These are phyloP conservation scores for Argentina anserina DNA, from an alignment of 306 rosid species.

Conservation along the genomic window DNA sequence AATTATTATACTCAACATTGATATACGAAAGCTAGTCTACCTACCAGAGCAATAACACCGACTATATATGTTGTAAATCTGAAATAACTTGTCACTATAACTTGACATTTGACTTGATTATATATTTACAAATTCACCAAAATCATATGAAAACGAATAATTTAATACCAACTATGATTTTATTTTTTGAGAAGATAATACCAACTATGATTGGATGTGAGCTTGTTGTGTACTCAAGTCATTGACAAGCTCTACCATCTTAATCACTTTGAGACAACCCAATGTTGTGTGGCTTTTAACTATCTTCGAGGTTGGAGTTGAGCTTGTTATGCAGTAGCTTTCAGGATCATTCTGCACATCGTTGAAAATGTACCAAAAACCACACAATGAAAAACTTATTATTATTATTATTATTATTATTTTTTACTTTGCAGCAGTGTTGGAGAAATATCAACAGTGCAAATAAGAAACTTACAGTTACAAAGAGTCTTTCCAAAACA, in stretches of 20 bases:
- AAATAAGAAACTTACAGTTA: constrained; percentile 35
- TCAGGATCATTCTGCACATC: constrained; percentile 46
- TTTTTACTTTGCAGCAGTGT: not conserved
- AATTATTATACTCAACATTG: too few species aligned
- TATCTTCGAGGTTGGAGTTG: constrained; percentile 24
- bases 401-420: too few species aligned
- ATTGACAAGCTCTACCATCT: constrained; percentile 12
- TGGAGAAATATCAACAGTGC: not conserved
- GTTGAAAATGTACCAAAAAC: not conserved
- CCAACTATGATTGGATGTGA: not conserved
- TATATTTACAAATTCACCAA: not conserved
- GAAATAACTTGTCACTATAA: not conserved
- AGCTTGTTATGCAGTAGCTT: constrained; percentile 26
- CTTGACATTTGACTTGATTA: not conserved
- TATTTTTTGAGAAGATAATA: too few species aligned
- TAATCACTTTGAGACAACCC: constrained; percentile 38
- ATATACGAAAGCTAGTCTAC: too few species aligned
- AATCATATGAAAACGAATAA: not conserved
- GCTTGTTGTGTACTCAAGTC: not conserved
- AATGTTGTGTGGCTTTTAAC: constrained; percentile 23
- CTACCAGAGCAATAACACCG: too few species aligned
- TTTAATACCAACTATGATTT: not conserved
- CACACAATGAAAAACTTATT: not conserved
- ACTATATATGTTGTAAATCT: too few species aligned
- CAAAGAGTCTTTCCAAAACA: constrained; percentile 48